Base-by-base conservation (phyloP, 2,329 filamentous ascomycete genomes). In the Clonostachys solani region DNA sequence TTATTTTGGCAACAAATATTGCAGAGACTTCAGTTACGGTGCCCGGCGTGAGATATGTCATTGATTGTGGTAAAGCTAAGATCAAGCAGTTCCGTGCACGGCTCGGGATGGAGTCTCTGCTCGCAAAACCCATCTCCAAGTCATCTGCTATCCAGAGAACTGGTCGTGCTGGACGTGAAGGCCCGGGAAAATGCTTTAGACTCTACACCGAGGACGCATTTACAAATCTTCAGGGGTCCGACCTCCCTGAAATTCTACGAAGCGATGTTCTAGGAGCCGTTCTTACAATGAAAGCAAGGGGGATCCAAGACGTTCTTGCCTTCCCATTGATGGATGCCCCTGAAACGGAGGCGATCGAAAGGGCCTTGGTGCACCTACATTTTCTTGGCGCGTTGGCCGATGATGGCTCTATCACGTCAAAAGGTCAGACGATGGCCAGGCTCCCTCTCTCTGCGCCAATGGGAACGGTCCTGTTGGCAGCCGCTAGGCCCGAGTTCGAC, bases 21-120 rank as follows among this genome's bases (percentile, higher is more conserved):
- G 94, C 94, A n/a, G 94, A 99, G 65, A 97, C 94, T 0, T 97
- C 94, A 2, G 88, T 99, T 49, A 99, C 94, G 0, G 92, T 99
- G 0, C 87, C 92, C 0, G 94, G 94, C 3, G 91, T 99, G 7
- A 83, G 89, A 5, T 94, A 87, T 56, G 92, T 99, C 10, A 79
- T 99, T 17, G 94, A 99, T 61, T 88, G 88, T 47, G 94, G 94
- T 42, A 96, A 96, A 59, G 89, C 88, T 9, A 99, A 99, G 63
- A 80, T 95, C 53, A 96, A 96, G 67, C 87, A 95, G 54, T 99
- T 91, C 62, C 86, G 92, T 13, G 81, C 87, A 15, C 80, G 85
- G 1, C 77, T 97, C 0, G 92, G 91, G 6, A 84, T 99, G 60
- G 92, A 97, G 56, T 96, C 92, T 0, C 78, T 99, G 2, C 77